These are phyloP conservation scores for Beauveria bassiana DNA, from an alignment of 2,329 filamentous ascomycete genomes.

Conservation along the genomic window DNA sequence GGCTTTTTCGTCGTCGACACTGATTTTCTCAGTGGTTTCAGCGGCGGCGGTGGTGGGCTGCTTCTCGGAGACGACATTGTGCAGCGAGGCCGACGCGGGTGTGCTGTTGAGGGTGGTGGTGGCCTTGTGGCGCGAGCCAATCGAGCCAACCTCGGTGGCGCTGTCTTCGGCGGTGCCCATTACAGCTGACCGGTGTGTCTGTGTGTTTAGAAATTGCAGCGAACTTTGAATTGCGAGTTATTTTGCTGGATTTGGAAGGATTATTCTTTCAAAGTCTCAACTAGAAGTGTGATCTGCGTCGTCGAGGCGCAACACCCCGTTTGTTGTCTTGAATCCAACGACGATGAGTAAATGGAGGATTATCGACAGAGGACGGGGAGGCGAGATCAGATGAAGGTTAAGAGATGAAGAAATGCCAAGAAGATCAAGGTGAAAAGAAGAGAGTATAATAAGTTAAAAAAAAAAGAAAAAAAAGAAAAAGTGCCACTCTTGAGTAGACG, in stretches of 20 bases:
- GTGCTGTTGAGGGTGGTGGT: background rate
- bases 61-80: conserved; percentile 1
- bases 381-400: too few species aligned
- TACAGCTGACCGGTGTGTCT: background rate
- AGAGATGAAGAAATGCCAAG: background rate
- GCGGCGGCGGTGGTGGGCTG: background rate
- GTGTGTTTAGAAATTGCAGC: too few species aligned
- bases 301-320: too few species aligned
- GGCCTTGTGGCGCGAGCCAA: conserved; percentile 7
- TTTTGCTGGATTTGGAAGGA: too few species aligned
- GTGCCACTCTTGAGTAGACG: too few species aligned
- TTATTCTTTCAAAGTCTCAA: too few species aligned
- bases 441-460: too few species aligned
- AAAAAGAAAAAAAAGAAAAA: background rate
- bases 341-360: too few species aligned
- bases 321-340: too few species aligned
- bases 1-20: background rate
- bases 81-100: background rate
- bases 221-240: too few species aligned
- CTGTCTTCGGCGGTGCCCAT: conserved; percentile 1
- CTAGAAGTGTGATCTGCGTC: too few species aligned
- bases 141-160: conserved; percentile 10
- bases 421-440: background rate
- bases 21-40: background rate
- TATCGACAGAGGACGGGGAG: too few species aligned